Conservation (phyloP, 116 monocot genomes). For the Iris pallida region DNA sequence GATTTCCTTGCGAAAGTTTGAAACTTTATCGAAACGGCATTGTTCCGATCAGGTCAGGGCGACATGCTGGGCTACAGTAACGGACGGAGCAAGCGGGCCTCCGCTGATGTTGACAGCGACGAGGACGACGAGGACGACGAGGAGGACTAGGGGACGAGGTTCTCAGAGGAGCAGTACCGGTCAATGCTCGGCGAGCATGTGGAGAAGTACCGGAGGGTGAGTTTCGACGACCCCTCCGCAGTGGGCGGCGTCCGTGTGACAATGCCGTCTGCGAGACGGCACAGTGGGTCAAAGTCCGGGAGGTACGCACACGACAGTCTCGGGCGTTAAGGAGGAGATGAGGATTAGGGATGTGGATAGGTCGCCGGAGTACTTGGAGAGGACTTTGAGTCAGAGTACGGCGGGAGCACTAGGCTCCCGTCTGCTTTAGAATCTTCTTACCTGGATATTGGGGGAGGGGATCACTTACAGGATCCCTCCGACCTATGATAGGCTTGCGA, state of each 20-base stretch:
- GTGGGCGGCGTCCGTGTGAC: slow-evolving; percentile 20
- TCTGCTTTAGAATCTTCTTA: slow-evolving; percentile 55
- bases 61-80: slow-evolving; percentile 46
- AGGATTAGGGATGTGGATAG: slow-evolving; percentile 23
- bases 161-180: slow-evolving; percentile 83
- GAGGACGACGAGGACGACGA: too few relatives aligned
- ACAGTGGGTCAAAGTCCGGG: slow-evolving; percentile 28
- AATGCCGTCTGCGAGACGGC: slow-evolving; percentile 23
- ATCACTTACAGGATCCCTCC: slow-evolving; percentile 76
- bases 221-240: slow-evolving; percentile 33
- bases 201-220: slow-evolving; percentile 57
- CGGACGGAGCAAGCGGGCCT: slow-evolving; percentile 33
- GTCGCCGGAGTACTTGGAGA: slow-evolving; percentile 41
- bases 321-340: slow-evolving; percentile 34
- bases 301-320: slow-evolving; percentile 31
- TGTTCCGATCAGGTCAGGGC: slow-evolving; percentile 34
- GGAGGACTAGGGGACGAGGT: slow-evolving; percentile 38
- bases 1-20: neutral
- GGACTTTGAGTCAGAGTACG: slow-evolving; percentile 40
- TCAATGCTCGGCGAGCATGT: slow-evolving; percentile 89
- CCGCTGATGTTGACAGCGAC: slow-evolving; percentile 39
- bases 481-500: slow-evolving; percentile 70
- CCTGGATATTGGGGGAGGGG: slow-evolving; percentile 86
- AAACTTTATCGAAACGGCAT: neutral
- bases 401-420: slow-evolving; percentile 29